Percentiles rank a stretch among this genome's conserved stretches.
Evolutionary conservation across 2,329 filamentous ascomycete genomes (phyloP).

Genomic region (Fusarium tanahbumbuense): DNA sequence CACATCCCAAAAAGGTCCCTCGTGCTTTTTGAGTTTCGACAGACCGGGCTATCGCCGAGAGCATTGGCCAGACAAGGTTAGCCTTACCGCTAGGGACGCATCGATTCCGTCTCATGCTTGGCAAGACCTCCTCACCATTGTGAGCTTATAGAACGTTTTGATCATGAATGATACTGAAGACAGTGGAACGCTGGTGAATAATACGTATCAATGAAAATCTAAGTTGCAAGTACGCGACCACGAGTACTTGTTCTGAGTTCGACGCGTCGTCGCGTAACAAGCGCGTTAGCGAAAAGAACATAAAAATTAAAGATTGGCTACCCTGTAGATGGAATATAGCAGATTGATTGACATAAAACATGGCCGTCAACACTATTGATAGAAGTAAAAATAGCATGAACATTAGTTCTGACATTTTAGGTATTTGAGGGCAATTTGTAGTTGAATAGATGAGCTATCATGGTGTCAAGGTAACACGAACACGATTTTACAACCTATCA

Average conservation of each 20-base stretch:
- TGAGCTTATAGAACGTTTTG: not conserved
- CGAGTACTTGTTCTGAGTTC: not conserved
- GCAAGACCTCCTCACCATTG: not conserved
- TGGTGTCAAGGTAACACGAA: accelerated
- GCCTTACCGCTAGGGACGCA: not conserved
- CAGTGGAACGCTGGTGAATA: not conserved
- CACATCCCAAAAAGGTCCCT: not conserved
- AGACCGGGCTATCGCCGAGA: not conserved
- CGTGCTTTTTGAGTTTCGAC: not conserved
- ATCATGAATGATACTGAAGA: no score
- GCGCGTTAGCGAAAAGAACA: no score
- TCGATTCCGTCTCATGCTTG: not conserved
- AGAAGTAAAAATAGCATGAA: accelerated
- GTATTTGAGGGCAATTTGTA: accelerated
- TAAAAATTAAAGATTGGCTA: not conserved
- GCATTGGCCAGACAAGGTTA: not conserved
- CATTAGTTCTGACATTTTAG: accelerated
- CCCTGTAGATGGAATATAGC: accelerated
- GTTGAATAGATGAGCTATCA: not conserved
- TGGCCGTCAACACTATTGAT: not conserved
- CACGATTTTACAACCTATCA: no score
- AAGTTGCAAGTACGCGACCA: not conserved
- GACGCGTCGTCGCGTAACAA: not conserved
- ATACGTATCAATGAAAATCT: accelerated
- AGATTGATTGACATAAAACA: not conserved